These are phyloP conservation scores for Globisporangium spiculum DNA, from an alignment of 352 stramenopile genomes.

Conservation along the genomic window DNA sequence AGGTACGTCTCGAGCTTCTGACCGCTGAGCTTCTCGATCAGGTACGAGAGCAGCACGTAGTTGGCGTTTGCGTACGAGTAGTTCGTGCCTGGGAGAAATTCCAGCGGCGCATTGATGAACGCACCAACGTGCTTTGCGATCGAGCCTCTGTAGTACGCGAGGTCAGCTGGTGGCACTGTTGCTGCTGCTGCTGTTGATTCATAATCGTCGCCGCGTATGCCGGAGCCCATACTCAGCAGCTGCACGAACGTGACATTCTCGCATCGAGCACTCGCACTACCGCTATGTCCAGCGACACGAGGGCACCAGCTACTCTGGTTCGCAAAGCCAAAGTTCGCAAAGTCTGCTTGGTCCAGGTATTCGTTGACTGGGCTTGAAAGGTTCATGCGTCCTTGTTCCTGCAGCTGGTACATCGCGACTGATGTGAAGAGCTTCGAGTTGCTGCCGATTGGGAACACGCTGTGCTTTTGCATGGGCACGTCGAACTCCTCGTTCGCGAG, in stretches of 20 bases:
- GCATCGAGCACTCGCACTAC: constrained; percentile 19
- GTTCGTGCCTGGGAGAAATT: constrained; percentile 46
- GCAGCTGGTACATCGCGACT: constrained; percentile 57
- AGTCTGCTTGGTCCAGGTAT: constrained; percentile 40
- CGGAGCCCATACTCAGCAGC: constrained; percentile 63
- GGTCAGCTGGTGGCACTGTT: not conserved
- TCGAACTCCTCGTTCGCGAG: constrained; percentile 46
- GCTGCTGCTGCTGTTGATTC: not conserved
- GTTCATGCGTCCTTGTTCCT: constrained; percentile 41
- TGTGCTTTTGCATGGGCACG: constrained; percentile 40
- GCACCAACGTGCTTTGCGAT: constrained; percentile 34
- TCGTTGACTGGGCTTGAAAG: constrained; percentile 30
- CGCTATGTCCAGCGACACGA: constrained; percentile 13
- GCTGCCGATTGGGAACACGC: constrained; percentile 54
- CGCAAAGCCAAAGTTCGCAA: constrained; percentile 37
- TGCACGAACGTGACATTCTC: constrained; percentile 59
- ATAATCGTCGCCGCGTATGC: constrained; percentile 27
- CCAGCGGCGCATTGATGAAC: constrained; percentile 53
- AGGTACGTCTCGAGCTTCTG: constrained; percentile 39
- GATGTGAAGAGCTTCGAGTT: constrained; percentile 59
- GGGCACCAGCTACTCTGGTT: constrained; percentile 58
- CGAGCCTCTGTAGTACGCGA: constrained; percentile 26
- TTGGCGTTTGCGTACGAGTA: constrained; percentile 54
- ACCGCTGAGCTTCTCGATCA: constrained; percentile 61
- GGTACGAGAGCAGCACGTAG: constrained; percentile 55